phyloP scores from a whole-genome alignment of 805 yeast species.

The Monosporozyma unispora region DNA sequence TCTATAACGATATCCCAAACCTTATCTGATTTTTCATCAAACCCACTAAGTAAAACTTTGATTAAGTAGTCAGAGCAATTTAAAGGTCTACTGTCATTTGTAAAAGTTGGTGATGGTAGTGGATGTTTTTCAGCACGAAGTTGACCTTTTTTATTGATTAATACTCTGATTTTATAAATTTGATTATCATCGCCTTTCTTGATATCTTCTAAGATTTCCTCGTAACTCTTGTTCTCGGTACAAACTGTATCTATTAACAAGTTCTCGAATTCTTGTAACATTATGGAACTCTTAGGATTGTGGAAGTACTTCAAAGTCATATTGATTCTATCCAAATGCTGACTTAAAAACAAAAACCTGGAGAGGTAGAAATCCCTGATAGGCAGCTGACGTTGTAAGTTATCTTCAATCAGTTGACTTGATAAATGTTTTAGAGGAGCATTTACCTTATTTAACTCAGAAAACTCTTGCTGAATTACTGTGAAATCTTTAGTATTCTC shows the following conservation, averaged over 20 bases:
- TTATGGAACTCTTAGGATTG: slow-evolving; percentile 32
- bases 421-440: neutral
- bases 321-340: slow-evolving; percentile 38
- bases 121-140: slow-evolving; percentile 33
- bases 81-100: neutral
- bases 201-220: neutral
- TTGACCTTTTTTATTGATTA: slow-evolving; percentile 32
- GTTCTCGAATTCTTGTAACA: slow-evolving; percentile 38
- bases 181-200: slow-evolving; percentile 11
- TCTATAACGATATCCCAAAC: slow-evolving; percentile 61
- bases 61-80: slow-evolving; percentile 18
- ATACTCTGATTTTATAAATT: slow-evolving; percentile 42
- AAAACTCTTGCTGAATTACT: neutral
- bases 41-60: slow-evolving; percentile 21
- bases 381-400: too few species aligned
- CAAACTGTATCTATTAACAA: slow-evolving; percentile 34
- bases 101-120: slow-evolving; percentile 7
- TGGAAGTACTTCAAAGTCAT: slow-evolving; percentile 47
- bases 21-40: slow-evolving; percentile 17
- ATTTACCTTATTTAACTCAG: neutral
- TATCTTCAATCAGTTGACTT: neutral
- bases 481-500: neutral
- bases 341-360: slow-evolving; percentile 5
- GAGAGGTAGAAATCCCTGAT: neutral
- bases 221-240: slow-evolving; percentile 2